Evolutionary conservation across 2,329 filamentous ascomycete genomes (phyloP), one percentile per base, ranked within the genome.

Genomic region (Aureobasidium namibiae): DNA sequence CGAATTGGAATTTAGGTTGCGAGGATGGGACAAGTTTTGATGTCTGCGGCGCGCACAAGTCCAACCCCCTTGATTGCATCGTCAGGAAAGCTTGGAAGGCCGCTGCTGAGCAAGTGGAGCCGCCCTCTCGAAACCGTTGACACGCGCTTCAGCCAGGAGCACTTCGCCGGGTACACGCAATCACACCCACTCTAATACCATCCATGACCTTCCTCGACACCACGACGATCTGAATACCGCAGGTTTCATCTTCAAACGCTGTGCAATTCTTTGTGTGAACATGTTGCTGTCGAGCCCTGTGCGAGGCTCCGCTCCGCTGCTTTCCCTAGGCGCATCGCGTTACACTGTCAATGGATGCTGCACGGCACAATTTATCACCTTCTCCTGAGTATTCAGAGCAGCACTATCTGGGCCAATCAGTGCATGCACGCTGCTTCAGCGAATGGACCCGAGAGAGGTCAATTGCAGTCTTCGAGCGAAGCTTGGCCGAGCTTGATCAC

Each of bases 1-100:
- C 14, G 18, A 18, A 31, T 44, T 39, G 50, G 34, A 45, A 56
- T 34, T 54, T 33, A 29, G 26, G 31, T 41, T 42, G 42, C 9
- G 38, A 24, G 52, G 41, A 36, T 33, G 21, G 52, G 52, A 56
- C 52, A 56, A 56, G 52, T 56, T 56, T 56, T 56, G 52, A 56
- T 44, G 50, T 44, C 41, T 41, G 39, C 23, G 42, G 10, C 24
- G 18, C 4, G 4, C 4, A 29, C 26, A 29, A 29, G n/a, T 14
- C 11, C 39, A 56, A 34, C 52, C 52, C 52, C 54, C 41, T 48
- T 57, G 42, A 48, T 38, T 46, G 54, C 54, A 57, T 38, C 54
- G 42, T 39, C 31, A 57, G 23, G 23, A 26, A 57, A 57, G 33
- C 29, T 45, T 56, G 36, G 52, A 56, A 53, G 16, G 46, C 49